A percentile compares a stretch with the other conserved stretches of the same genome.
Conservation (phyloP, 2,329 filamentous ascomycete genomes). For the Colletotrichum kahawae region DNA sequence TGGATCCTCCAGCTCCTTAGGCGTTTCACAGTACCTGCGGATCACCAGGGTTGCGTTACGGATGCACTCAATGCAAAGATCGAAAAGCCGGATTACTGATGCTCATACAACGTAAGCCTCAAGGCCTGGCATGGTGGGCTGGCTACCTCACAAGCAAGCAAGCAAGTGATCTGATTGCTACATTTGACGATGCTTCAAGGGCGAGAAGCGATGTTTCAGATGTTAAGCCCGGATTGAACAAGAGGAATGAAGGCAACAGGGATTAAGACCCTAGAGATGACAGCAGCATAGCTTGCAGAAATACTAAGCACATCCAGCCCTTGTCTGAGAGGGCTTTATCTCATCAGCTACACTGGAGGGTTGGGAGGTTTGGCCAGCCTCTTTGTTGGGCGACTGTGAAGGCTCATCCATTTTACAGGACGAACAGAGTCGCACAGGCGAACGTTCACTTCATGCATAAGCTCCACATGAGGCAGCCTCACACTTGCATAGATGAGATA, state of each 20-base stretch:
- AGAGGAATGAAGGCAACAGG: neutral
- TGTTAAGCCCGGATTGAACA: rapidly evolving
- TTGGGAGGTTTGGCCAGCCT: rapidly evolving
- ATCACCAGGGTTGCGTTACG: neutral
- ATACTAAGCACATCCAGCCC: rapidly evolving
- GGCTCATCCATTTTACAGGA: neutral
- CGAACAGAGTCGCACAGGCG: neutral
- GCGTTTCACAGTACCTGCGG: neutral
- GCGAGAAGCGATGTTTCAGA: neutral
- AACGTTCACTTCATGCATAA: neutral
- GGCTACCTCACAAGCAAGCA: neutral
- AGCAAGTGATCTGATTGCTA: neutral
- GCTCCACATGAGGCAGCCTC: neutral
- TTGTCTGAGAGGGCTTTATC: neutral
- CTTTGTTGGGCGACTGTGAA: neutral
- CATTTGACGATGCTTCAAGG: neutral
- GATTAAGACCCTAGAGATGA: neutral
- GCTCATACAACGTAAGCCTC: rapidly evolving
- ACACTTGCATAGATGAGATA: neutral
- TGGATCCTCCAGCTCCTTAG: neutral
- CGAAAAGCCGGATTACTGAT: neutral
- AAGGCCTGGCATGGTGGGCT: too few species aligned
- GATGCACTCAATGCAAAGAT: rapidly evolving
- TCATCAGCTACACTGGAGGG: neutral
- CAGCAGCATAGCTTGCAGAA: rapidly evolving